Base-by-base conservation (phyloP, 257 asterid genomes). In the Craterostigma plantagineum region DNA sequence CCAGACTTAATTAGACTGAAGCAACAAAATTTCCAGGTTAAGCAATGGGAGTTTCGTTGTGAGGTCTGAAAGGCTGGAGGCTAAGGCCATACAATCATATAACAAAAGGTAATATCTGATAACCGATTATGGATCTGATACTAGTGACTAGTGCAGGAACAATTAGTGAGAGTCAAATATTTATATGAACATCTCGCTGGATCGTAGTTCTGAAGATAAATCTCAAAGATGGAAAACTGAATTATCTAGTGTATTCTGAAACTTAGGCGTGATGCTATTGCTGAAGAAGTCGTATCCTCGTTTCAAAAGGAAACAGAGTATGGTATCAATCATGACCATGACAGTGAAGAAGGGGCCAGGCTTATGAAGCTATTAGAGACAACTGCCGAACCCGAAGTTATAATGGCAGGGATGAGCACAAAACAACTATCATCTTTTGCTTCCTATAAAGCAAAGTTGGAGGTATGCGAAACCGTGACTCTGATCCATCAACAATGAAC, bases 401-500 rank as follows among this genome's bases (percentile, higher is more conserved):
- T 90, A 62, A 83, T 90, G 99, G 99, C 95, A 15, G 99, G 82
- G 58, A 83, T 90, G 95, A 79, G 79, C 63, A 65, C 91, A 14
- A 80, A 75, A 49, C 92, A 90, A 56, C 66, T 83, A 38, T 64
- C 71, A 52, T 73, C 86, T 39, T 77, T 83, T 69, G 61, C 84
- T 56, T 60, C 91, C 50, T 90, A 77, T 51, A 75, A 69, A 65
- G 77, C 91, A 45, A 79, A 77, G 68, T 45, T 90, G 51, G 91
- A 90, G 99, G 99, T 83, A 52, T n/a, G 53, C 45, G 54, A 39
- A 37, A 13, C n/a, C n/a, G n/a, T n/a, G n/a, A n/a, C n/a, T n/a
- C n/a, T n/a, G 44, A 61, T 46, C 6, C 27, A 35, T 51, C 49
- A 16, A 14, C 45, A 40, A 18, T 48, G 13, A 9, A 14, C 6